Evolutionary conservation across 176 grass and related monocot species (phyloP).

Genomic region (Aegilops longissima): DNA sequence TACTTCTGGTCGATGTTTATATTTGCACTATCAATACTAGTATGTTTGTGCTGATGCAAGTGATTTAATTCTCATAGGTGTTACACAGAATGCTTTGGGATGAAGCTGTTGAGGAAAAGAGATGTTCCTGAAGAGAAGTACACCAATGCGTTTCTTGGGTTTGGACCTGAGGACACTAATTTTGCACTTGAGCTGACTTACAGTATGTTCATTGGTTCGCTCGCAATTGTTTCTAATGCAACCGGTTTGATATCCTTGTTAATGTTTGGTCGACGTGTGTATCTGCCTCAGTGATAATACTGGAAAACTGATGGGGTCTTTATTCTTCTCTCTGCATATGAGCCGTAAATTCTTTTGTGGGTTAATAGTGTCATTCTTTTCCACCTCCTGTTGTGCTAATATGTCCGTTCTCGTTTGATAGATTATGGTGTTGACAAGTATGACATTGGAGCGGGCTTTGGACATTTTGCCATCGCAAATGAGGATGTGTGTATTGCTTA

Average conservation of each 20-base stretch:
- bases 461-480: constrained; percentile 93
- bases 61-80: constrained; percentile 44
- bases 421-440: constrained; percentile 96
- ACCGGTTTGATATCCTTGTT: neutral
- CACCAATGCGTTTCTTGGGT: constrained; percentile 91
- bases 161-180: constrained; percentile 85
- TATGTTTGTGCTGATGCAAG: constrained; percentile 5
- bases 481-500: constrained; percentile 60
- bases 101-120: constrained; percentile 88
- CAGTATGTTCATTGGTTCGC: constrained; percentile 46
- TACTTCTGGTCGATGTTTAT: neutral
- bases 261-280: neutral
- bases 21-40: neutral
- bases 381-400: constrained; percentile 8
- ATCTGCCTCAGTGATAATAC: neutral
- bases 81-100: constrained; percentile 92
- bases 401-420: constrained; percentile 29
- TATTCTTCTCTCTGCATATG: constrained; percentile 1
- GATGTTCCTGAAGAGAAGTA: constrained; percentile 96
- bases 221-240: neutral
- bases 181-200: constrained; percentile 90
- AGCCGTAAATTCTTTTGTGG: neutral
- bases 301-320: neutral
- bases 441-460: constrained; percentile 90
- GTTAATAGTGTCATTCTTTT: neutral